Evolutionary conservation across 306 rosid genomes (phyloP), one percentile per base, ranked within the genome.

Genomic region (Medicago arabica): DNA sequence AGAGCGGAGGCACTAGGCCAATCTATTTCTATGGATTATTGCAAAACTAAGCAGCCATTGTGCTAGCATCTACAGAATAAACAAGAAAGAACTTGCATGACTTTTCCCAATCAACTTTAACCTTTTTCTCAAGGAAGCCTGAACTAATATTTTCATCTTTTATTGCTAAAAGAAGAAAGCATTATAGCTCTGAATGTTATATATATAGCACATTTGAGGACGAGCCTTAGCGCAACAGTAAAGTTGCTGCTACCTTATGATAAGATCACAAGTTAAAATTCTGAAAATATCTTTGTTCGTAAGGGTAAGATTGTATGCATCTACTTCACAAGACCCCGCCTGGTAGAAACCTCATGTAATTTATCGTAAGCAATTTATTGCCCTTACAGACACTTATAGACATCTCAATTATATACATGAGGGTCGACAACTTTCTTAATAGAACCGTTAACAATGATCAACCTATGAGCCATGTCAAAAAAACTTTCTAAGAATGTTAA

Each of bases 391-490:
- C 64, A 58, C 38, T 11, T 23, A 12, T 21, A 57, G 8, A 19
- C n/a, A 57, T 58, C 25, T 53, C 14, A 34, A 34, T 4, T 9
- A 55, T 21, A 10, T 7, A 57, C 23, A 21, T 19, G 1, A 55
- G 13, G 66, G 11, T 6, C 66, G 2, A 25, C 2, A 25, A 12
- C 41, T 28, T 60, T 59, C 17, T 23, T 40, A 41, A 40, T 21
- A 76, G 47, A 65, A 47, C 64, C 9, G 65, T 40, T 62, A 80
- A 55, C 61, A 72, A 46, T 60, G 69, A 61, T 66, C 23, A 23
- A 7, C 62, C 54, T 67, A 21, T 65, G 76, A 67, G 18, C 31
- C 21, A 69, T 9, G 6, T 16, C 58, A 38, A 68, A 57, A 25
- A 28, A 64, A 70, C 43, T 23, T 36, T 57, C 50, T 31, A 44